Base-by-base conservation (phyloP, 768 basidiomycete species). In the Termitomyces bulborhizus region DNA sequence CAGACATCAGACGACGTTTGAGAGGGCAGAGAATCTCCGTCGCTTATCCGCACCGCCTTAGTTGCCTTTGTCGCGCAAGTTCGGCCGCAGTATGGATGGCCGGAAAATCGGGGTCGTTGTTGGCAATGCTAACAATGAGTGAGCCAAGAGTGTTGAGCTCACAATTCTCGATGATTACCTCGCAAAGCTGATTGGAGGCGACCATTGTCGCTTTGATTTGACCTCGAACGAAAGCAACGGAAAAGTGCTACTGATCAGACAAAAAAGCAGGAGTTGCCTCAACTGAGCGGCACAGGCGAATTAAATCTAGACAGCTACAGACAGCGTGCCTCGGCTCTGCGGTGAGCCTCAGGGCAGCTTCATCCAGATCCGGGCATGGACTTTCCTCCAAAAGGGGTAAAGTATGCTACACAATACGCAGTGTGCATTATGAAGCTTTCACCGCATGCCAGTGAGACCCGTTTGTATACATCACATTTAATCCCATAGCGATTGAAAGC, bases 1-100 rank as follows among this genome's bases (percentile, higher is more conserved):
- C 83, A 84, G 0, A 55, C 2, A 34, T 50, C 54, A 21, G 48
- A 26, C 24, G 47, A 21, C 15, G 32, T 21, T 29, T 43, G 41
- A 42, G 47, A 15, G 6, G 39, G 27, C 32, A 49, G 54, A 36
- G 42, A 41, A 16, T 31, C 32, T 21, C 9, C 42, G n/a, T 43
- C 41, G 3, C 46, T 31, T 49, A 39, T 50, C 18, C 34, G 34
- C 9, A 42, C 26, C 32, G 34, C 42, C 26, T 55, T 41, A n/a
- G 21, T 39, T 26, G 54, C 54, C 26, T 50, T 47, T 26, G 21
- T 55, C 24, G 47, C 54, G 26, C 54, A 55, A 37, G 54, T 50
- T 24, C 42, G 43, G 18, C 54, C 34, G 18, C 54, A 55, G 24
- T 49, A 55, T 6, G 34, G 27, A 34, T 50, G 47, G 42, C 54